These are phyloP conservation scores for Pelargonium nanum DNA, from an alignment of 345 rosid genomes.

Conservation along the genomic window DNA sequence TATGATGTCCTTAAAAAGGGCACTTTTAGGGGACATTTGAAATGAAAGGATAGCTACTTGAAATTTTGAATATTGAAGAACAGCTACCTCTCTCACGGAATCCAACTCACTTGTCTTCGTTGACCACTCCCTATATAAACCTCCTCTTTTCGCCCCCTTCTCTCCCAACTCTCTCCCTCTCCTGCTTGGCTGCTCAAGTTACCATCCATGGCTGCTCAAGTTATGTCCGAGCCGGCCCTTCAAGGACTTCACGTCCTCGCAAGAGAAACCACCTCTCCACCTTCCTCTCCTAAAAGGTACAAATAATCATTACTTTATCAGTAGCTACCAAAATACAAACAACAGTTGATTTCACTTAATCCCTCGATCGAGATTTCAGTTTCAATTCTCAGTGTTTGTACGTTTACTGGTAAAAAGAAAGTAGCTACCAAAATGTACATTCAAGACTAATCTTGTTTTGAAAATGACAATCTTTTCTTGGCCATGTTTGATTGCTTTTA, in stretches of 20 bases:
- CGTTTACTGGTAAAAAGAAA: background rate
- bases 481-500: background rate
- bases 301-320: background rate
- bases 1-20: background rate
- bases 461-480: background rate
- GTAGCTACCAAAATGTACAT: background rate
- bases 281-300: constrained; percentile 24
- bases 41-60: background rate
- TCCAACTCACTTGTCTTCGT: background rate
- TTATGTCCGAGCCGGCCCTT: constrained; percentile 15
- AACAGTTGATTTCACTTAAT: background rate
- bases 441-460: background rate
- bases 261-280: constrained; percentile 8
- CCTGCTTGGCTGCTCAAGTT: background rate
- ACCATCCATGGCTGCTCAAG: constrained; percentile 16
- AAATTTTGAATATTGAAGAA: background rate
- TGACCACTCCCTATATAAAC: background rate
- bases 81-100: background rate
- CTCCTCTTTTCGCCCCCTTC: background rate
- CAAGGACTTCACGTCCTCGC: constrained; percentile 12
- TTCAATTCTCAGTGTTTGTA: background rate
- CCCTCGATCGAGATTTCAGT: background rate
- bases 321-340: background rate
- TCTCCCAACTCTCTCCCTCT: background rate
- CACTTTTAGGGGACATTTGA: background rate